phyloP scores from a whole-genome alignment of 257 asterid genomes.

The Haberlea rhodopensis region DNA sequence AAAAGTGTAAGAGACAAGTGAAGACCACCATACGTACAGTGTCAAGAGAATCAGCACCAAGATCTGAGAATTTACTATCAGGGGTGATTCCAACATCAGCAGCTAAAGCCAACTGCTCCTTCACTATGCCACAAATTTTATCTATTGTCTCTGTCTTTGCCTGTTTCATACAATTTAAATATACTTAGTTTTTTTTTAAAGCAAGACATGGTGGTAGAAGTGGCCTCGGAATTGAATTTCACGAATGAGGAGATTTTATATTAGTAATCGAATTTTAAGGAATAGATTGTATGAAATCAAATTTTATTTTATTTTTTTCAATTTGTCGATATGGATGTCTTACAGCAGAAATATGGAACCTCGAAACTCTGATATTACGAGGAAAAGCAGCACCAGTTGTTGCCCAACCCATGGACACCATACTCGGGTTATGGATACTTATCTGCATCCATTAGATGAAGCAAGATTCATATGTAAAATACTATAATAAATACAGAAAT shows the following conservation, averaged over 20 bases:
- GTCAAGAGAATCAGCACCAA: slow-evolving; percentile 87
- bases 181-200: not conserved
- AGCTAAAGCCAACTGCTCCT: slow-evolving; percentile 61
- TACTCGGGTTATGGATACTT: slow-evolving; percentile 26
- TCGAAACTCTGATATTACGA: slow-evolving; percentile 34
- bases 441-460: slow-evolving; percentile 31
- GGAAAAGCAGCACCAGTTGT: slow-evolving; percentile 33
- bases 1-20: no score
- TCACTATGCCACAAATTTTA: slow-evolving; percentile 61
- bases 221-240: no score
- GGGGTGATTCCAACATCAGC: slow-evolving; percentile 48
- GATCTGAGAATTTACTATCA: slow-evolving; percentile 49
- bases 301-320: not conserved
- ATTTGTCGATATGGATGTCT: not conserved
- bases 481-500: not conserved
- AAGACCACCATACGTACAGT: slow-evolving; percentile 40
- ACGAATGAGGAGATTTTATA: no score
- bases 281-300: not conserved
- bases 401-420: slow-evolving; percentile 41
- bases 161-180: slow-evolving; percentile 25
- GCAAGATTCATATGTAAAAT: not conserved
- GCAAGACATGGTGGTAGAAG: no score
- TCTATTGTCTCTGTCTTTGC: slow-evolving; percentile 68
- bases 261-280: not conserved
- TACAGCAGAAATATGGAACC: slow-evolving; percentile 54